Conservation (phyloP, 208 protist species). For the Acanthamoeba healyi region DNA sequence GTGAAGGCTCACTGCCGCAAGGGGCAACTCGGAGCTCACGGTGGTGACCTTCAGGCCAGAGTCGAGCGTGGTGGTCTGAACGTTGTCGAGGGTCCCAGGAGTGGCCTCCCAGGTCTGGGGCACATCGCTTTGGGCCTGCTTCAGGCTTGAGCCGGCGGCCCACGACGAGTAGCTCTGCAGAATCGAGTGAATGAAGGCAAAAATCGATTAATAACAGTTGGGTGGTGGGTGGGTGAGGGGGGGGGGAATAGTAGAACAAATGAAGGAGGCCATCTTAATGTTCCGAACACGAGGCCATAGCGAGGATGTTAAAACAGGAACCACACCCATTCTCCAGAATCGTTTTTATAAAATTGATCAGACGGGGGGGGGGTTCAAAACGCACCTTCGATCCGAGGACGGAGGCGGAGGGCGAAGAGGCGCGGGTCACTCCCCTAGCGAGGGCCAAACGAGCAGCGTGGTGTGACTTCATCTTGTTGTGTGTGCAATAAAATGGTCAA, state of each 20-base stretch:
- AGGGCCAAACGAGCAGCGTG: conserved; percentile 1
- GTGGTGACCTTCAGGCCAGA: neutral
- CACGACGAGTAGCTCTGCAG: neutral
- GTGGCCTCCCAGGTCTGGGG: conserved; percentile 3
- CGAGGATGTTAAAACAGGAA: no score
- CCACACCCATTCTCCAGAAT: no score
- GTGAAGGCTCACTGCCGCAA: neutral
- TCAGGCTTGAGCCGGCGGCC: neutral
- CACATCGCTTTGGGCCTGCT: neutral
- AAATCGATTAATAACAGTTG: no score
- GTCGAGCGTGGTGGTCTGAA: conserved; percentile 21
- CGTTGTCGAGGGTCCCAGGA: neutral
- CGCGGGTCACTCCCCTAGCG: neutral
- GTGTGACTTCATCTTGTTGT: neutral
- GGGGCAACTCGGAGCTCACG: neutral
- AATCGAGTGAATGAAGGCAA: neutral
- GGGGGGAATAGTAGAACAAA: neutral
- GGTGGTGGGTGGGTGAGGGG: no score
- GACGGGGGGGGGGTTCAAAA: neutral
- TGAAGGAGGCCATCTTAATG: neutral
- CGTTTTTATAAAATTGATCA: no score
- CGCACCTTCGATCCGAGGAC: neutral
- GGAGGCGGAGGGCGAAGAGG: neutral
- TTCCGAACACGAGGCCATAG: no score
- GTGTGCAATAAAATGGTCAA: no score